Conservation (phyloP, 2,329 filamentous ascomycete species). For the Cercospora sp. region DNA sequence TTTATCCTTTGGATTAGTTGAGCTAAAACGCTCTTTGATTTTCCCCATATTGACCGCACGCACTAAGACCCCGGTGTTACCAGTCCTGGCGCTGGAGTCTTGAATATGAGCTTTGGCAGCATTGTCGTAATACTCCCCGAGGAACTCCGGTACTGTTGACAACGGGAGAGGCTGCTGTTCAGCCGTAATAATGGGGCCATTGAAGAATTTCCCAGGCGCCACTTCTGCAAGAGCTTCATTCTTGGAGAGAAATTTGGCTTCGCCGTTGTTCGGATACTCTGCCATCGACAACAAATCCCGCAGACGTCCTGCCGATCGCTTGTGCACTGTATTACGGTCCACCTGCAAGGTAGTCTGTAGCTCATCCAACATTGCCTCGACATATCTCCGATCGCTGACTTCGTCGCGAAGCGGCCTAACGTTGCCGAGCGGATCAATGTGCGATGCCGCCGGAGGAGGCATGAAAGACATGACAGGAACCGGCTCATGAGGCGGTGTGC, state of each 20-base stretch:
- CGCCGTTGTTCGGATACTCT: constrained; percentile 22
- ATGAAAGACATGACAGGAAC: neutral
- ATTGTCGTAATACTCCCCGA: constrained; percentile 37
- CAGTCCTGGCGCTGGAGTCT: constrained; percentile 28
- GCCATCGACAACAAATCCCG: constrained; percentile 31
- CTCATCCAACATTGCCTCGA: constrained; percentile 8
- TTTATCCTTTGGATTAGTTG: constrained; percentile 8
- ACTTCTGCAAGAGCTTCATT: constrained; percentile 30
- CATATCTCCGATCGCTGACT: constrained; percentile 10
- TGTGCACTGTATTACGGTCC: constrained; percentile 13
- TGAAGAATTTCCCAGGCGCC: constrained; percentile 28
- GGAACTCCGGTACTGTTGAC: constrained; percentile 31
- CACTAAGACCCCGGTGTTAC: constrained; percentile 14
- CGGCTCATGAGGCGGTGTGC: constrained; percentile 2
- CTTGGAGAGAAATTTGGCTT: constrained; percentile 31
- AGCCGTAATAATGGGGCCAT: constrained; percentile 32
- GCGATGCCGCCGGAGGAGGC: constrained; percentile 3
- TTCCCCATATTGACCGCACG: constrained; percentile 26
- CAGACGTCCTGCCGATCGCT: constrained; percentile 30
- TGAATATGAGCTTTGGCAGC: constrained; percentile 33
- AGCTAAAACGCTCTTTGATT: constrained; percentile 33
- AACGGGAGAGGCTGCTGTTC: constrained; percentile 33
- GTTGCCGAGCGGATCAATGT: neutral
- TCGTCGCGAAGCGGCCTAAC: constrained; percentile 13
- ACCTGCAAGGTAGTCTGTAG: neutral